A percentile compares a stretch with the other conserved stretches of the same genome.
These are phyloP conservation scores for Lactarius trivialis DNA, from an alignment of 768 basidiomycete species.

Conservation along the genomic window DNA sequence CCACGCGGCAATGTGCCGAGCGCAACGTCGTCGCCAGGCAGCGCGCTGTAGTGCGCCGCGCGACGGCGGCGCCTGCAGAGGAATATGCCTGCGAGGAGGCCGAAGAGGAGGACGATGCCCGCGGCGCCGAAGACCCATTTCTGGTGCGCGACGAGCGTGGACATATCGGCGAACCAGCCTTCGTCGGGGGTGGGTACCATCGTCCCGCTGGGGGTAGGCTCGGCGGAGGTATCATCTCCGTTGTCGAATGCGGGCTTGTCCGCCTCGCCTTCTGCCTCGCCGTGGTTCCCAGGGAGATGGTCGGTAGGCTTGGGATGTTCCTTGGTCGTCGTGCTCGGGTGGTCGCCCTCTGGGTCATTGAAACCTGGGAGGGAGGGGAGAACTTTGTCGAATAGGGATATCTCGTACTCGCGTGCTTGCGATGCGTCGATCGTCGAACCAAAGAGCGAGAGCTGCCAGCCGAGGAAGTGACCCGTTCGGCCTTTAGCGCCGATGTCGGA, in stretches of 20 bases:
- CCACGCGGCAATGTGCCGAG: conserved; percentile 62
- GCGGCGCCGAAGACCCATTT: conserved; percentile 89
- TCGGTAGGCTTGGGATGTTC: conserved; percentile 79
- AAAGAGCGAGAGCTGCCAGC: conserved; percentile 93
- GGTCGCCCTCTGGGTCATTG: conserved; percentile 25
- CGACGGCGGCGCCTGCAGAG: conserved; percentile 58
- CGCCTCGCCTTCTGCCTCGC: conserved; percentile 71
- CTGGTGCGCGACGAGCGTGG: conserved; percentile 62
- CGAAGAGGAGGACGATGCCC: conserved; percentile 74
- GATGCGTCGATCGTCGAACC: conserved; percentile 75
- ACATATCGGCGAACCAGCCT: conserved; percentile 80
- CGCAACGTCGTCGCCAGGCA: conserved; percentile 65
- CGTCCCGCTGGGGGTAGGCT: conserved; percentile 28
- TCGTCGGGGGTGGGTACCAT: conserved; percentile 61
- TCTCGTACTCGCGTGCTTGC: conserved; percentile 54
- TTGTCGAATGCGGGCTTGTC: conserved; percentile 58
- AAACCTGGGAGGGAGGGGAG: conserved; percentile 38
- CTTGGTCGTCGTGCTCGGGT: conserved; percentile 44
- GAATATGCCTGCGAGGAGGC: conserved; percentile 60
- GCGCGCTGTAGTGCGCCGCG: conserved; percentile 48
- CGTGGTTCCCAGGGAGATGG: conserved; percentile 84
- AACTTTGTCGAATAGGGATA: conserved; percentile 47
- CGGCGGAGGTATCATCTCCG: conserved; percentile 30
- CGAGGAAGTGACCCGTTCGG: conserved; percentile 63
- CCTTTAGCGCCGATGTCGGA: conserved; percentile 64